phyloP scores from a whole-genome alignment of 345 rosid species.

The Eucalyptus marginata region DNA sequence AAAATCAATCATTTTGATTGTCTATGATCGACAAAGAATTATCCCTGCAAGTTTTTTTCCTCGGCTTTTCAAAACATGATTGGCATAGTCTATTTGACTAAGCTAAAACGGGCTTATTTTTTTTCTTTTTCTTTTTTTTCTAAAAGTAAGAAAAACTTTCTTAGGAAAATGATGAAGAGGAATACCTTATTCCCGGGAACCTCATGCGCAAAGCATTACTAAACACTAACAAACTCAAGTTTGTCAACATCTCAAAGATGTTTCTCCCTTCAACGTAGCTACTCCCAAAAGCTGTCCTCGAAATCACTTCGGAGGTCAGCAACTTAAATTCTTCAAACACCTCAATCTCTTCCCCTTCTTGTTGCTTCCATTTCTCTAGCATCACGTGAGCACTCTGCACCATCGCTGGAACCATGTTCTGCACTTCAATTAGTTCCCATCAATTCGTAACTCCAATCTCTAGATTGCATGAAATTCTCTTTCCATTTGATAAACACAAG shows the following conservation, averaged over 20 bases:
- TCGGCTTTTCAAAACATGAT: not conserved
- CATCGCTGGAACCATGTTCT: slow-evolving; percentile 22
- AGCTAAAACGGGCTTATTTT: not conserved
- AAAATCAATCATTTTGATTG: not conserved
- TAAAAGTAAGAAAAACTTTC: not conserved
- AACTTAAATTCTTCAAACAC: slow-evolving; percentile 13
- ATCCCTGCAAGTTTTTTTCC: not conserved
- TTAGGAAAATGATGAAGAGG: not conserved
- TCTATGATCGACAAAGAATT: not conserved
- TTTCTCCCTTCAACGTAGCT: slow-evolving; percentile 19
- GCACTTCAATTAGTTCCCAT: not conserved
- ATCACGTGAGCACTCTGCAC: slow-evolving; percentile 10
- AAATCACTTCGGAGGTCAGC: slow-evolving; percentile 24
- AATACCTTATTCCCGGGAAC: slow-evolving; percentile 10
- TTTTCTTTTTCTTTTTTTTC: not conserved
- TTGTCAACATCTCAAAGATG: slow-evolving; percentile 11
- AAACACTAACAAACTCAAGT: not conserved
- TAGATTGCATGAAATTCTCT: not conserved
- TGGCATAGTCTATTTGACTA: not conserved
- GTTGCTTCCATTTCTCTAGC: slow-evolving; percentile 22
- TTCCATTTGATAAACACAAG: not conserved
- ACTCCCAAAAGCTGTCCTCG: slow-evolving; percentile 31
- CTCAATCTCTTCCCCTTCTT: slow-evolving; percentile 16
- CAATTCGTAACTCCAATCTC: not conserved
- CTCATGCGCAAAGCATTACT: not conserved